phyloP scores from a whole-genome alignment of 83 land plant species.

The Larix sibirica region DNA sequence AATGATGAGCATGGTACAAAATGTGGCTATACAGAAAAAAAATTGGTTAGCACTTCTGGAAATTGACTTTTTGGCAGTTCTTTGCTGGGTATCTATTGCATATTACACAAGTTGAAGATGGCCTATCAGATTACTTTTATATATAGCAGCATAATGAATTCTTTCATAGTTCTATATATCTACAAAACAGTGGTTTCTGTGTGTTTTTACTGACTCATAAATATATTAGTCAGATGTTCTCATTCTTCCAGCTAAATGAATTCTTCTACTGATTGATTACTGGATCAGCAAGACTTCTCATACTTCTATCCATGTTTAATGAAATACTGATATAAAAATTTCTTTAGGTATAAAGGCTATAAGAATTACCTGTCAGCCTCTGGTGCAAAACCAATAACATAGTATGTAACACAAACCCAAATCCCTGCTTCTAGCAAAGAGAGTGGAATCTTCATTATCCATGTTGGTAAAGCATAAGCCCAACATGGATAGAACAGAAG shows the following conservation, averaged over 20 bases:
- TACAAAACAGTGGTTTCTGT: too few relatives aligned
- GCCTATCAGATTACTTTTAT: too few relatives aligned
- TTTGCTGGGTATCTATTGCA: background rate
- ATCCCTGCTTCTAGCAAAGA: slow-evolving; percentile 34
- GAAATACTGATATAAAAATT: background rate
- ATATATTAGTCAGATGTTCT: background rate
- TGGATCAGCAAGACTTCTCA: background rate
- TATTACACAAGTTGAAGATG: background rate
- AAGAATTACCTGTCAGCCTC: slow-evolving; percentile 31
- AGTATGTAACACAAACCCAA: slow-evolving; percentile 43
- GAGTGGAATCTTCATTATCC: slow-evolving; percentile 36
- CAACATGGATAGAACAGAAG: slow-evolving; percentile 45
- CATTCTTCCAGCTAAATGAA: background rate
- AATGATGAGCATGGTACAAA: background rate
- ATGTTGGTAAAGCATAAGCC: slow-evolving; percentile 47
- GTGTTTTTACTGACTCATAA: background rate
- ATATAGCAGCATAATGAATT: too few relatives aligned
- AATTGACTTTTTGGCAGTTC: background rate
- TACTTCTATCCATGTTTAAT: background rate
- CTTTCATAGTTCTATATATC: too few relatives aligned
- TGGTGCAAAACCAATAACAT: slow-evolving; percentile 35
- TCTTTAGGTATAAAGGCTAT: background rate
- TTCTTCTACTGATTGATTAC: background rate
- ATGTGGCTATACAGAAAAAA: background rate
- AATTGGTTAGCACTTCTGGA: background rate